Evolutionary conservation across 441 rosid genomes (phyloP), one percentile per base, ranked within the genome.

Genomic region (Geranium incanum): DNA sequence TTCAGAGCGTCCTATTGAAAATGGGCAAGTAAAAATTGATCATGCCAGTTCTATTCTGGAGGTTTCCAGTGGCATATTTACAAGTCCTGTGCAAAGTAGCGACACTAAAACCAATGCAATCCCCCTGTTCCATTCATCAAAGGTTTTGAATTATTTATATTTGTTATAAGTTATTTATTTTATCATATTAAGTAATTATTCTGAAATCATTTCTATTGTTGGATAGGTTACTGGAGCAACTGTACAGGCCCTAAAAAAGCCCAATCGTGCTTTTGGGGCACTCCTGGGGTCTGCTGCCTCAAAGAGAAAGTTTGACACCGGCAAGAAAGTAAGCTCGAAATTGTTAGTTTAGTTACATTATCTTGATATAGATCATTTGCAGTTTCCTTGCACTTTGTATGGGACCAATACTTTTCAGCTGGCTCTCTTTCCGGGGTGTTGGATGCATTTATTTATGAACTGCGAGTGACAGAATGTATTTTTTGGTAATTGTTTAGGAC

Each of bases 221-320:
- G 41, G 67, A 66, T 76, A 94, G 97, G 86, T 41, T 76, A 68
- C 82, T 70, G 86, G 76, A 75, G 86, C 86, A 45, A 82, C 81
- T 33, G 81, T 84, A 77, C 87, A 78, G 79, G 84, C 68, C 74
- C 81, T 75, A 66, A 86, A 85, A 87, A 88, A 85, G 78, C 90
- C 87, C 65, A 81, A 74, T 66, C 72, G 88, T 74, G 86, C 80
- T 77, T 81, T 89, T 68, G 93, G 88, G 66, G 86, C 86, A 36
- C 76, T 88, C 75, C 81, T 85, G 36, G 93, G 96, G 52, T 78
- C 71, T 43, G 50, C 71, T 15, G 71, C 76, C 23, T 66, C 77
- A 43, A 86, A 86, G 84, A 88, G 84, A 76, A 86, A 79, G 70
- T 74, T 76, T 71, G 82, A 72, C 62, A 68, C 59, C 28, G 81